Evolutionary conservation across 208 protist genomes (phyloP), one percentile per base, ranked within the genome.

Genomic region (Trypanosoma brucei): DNA sequence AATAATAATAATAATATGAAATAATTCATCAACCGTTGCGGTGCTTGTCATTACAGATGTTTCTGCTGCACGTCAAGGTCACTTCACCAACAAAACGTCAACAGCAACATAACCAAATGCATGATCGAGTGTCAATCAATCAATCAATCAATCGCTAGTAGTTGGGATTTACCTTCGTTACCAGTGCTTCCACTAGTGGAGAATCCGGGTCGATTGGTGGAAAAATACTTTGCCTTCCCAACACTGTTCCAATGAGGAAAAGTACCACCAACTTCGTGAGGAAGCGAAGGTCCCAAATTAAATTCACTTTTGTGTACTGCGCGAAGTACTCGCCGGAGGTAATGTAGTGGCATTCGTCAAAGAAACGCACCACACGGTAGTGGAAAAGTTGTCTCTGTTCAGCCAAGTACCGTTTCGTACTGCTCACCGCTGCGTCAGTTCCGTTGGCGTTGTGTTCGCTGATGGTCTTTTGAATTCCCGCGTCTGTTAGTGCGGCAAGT

Each of bases 91-190:
- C 22, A 22, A 22, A 22, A 22, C 22, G 22, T 22, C 22, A 22
- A 22, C 22, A 22, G 22, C 22, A 22, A 22, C 22, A 22, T 22
- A 22, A 22, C 22, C 22, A 22, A 22, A 22, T 22, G 22, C 22
- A 22, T 22, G 22, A 22, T 22, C 22, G 22, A 22, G 22, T 22
- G 22, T 22, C 22, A 62, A 59, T 45, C 30, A 62, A 36, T 45
- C 9, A 30, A 68, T 44, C 39, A 38, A 54, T 48, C 13, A 50
- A 57, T 35, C 30, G 38, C 46, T 92, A 94, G 65, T 91, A 94
- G 79, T 94, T 94, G 31, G 88, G 88, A 72, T 94, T 94, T 45
- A 79, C 68, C 79, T 92, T 92, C 63, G 81, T 75, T 53, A 85
- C 66, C 52, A 94, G 73, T 37, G 78, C 83, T 34, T 86, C 30